Base-by-base conservation (phyloP, 2,329 filamentous ascomycete species). In the Phyllosticta ampelicida region DNA sequence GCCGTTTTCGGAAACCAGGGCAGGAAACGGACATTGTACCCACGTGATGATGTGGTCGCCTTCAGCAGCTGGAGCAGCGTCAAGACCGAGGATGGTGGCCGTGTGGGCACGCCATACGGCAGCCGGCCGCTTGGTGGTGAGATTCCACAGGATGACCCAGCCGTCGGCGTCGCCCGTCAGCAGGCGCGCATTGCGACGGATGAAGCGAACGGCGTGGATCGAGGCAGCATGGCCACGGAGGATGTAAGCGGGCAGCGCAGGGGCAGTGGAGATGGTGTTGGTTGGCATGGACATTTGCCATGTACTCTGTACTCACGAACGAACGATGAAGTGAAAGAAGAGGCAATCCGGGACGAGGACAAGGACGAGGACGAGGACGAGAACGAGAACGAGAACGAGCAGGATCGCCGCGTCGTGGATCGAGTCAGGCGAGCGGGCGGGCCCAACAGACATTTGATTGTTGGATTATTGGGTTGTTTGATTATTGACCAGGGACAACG, bases 131-230 rank as follows among this genome's bases (percentile, higher is more conserved):
- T 95, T 91, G 55, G 85, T 88, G 23, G 86, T 80, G 48, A 95
- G 76, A 68, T 89, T 86, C 94, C 94, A 99, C 20, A 90, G 75
- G 6, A 95, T 81, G 30, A 96, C 78, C 79, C 87, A 96, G 60
- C 94, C 94, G 49, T 96, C 88, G 9, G 90, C 88, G 73, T 99
- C 94, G 36, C 88, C 92, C 0, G 90, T 94, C 11, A 89, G 76
- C 5, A 99, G 83, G 30, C 89, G 86, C 60, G 82, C 79, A 69
- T 96, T 96, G 48, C 75, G 71, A 56, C 82, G 80, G 63, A 89
- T 77, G 68, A 97, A 92, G 55, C 80, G 75, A 3, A 91, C 79
- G 19, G 84, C 82, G 68, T 96, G 90, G 53, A 96, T 85, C 63
- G 90, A 85, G 0, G 87, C 80, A 57, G 82, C 80, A 75, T 97